Evolutionary conservation across 108 stramenopile genomes (phyloP), one percentile per base, ranked within the genome.

Genomic region (Cyclotella choctawhatcheeana): DNA sequence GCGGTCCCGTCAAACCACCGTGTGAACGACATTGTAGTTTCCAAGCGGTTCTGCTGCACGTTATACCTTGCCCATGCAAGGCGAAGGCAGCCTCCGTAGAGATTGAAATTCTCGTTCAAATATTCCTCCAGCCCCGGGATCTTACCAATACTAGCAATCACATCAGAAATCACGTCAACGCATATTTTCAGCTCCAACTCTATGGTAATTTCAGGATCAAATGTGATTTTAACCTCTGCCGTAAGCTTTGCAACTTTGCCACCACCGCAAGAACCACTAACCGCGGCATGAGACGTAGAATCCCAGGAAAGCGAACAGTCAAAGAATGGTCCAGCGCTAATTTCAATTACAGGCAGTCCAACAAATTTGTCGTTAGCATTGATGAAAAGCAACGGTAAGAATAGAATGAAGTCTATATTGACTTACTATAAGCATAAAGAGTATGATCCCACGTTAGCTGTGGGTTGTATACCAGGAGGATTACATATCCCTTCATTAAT

Each of bases 81-180:
- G 17, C 50, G 50, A 51, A 51, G 50, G 17, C 50, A 51, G 6
- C 50, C 50, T 51, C 50, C 50, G 50, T 51, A 51, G 21, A 51
- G 12, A 51, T 51, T 51, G 50, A 51, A 51, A 6, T 51, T 6
- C 6, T 51, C 21, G 17, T 51, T 51, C 50, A 51, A 14, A 17
- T 14, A 51, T 51, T 8, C 5, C 50, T 51, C 50, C 5, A 51
- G 5, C 17, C 50, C 17, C 8, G 50, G 50, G 50, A 51, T 17
- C 50, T 51, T 51, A n/a, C 50, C 50, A 51, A 51, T 6, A n/a
- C 5, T 17, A 6, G 5, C 21, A 51, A 51, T 6, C 6, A 51
- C 50, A 51, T 51, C 50, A 51, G 50, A 51, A 14, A 51, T 51
- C 50, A 51, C 50, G 17, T 51, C 50, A 51, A 51, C 21, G 17